Percentiles rank a stretch among this genome's conserved stretches.
Evolutionary conservation across 306 rosid species (phyloP).

Genomic region (Vigna nakashimae): DNA sequence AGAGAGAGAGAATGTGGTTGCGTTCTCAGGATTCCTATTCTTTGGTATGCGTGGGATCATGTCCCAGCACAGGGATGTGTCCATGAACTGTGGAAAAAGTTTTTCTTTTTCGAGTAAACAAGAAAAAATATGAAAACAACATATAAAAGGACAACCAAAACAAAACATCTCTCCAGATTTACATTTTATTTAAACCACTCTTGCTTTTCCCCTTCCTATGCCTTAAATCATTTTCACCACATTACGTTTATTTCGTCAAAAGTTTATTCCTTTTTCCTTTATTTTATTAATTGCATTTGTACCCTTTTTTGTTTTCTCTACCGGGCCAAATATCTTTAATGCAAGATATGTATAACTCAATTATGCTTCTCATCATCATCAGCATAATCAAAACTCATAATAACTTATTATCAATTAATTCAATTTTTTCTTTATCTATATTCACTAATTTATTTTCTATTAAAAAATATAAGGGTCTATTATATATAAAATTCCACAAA

Average conservation of each 20-base stretch:
- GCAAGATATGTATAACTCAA: too few species aligned
- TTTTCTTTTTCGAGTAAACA: constrained; percentile 67
- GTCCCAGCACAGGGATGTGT: constrained; percentile 55
- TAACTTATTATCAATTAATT: too few species aligned
- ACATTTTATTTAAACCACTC: background rate
- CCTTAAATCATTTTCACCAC: background rate
- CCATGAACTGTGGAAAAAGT: constrained; percentile 82
- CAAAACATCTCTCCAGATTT: background rate
- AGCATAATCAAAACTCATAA: too few species aligned
- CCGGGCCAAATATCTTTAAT: too few species aligned
- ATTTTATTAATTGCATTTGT: background rate
- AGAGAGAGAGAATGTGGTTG: constrained; percentile 30
- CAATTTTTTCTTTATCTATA: background rate
- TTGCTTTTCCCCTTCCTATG: constrained; percentile 1
- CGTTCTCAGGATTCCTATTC: constrained; percentile 63
- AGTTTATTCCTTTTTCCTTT: background rate
- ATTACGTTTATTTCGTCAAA: background rate
- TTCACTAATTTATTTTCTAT: background rate
- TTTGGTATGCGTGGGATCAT: constrained; percentile 54
- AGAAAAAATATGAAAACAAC: constrained; percentile 45
- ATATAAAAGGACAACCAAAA: constrained; percentile 35
- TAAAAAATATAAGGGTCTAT: background rate
- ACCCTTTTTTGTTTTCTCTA: background rate
- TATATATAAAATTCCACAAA: background rate
- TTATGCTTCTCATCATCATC: too few species aligned